phyloP scores from a whole-genome alignment of 1,284 basidiomycete species.

The Ganoderma multipileum region DNA sequence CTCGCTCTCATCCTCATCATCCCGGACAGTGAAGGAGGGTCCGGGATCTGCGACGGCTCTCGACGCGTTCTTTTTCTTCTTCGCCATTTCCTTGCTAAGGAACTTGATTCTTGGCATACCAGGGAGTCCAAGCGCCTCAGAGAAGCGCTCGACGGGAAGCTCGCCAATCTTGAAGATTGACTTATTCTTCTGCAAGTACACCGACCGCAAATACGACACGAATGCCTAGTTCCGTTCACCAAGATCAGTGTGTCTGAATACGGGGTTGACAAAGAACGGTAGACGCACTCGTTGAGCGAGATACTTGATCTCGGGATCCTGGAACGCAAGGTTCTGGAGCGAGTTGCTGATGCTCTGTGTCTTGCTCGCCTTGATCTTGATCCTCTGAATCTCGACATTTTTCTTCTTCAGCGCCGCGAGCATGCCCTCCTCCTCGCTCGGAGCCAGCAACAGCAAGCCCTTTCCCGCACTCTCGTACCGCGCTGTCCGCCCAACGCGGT shows the following conservation, averaged over 20 bases:
- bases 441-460: constrained; percentile 83
- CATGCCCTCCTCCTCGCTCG: constrained; percentile 95
- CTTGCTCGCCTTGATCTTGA: constrained; percentile 93
- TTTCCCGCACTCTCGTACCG: constrained; percentile 93
- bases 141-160: constrained; percentile 86
- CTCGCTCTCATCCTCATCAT: constrained; percentile 42
- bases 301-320: constrained; percentile 97
- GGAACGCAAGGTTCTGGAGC: constrained; percentile 93
- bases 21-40: constrained; percentile 38
- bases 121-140: constrained; percentile 90
- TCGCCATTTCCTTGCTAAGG: constrained; percentile 74
- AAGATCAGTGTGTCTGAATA: neutral
- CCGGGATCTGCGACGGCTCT: constrained; percentile 30
- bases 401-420: constrained; percentile 75
- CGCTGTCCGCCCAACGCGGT: constrained; percentile 95
- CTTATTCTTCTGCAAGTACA: constrained; percentile 96
- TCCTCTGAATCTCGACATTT: constrained; percentile 78
- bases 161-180: constrained; percentile 87
- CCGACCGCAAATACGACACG: constrained; percentile 93
- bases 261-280: too few relatives aligned
- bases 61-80: constrained; percentile 78
- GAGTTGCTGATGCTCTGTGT: constrained; percentile 88
- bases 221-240: constrained; percentile 73
- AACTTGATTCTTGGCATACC: constrained; percentile 98
- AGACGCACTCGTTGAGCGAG: constrained; percentile 86